Evolutionary conservation across 164 flowering plant species (phyloP).

Genomic region (Kingdonia uniflora): DNA sequence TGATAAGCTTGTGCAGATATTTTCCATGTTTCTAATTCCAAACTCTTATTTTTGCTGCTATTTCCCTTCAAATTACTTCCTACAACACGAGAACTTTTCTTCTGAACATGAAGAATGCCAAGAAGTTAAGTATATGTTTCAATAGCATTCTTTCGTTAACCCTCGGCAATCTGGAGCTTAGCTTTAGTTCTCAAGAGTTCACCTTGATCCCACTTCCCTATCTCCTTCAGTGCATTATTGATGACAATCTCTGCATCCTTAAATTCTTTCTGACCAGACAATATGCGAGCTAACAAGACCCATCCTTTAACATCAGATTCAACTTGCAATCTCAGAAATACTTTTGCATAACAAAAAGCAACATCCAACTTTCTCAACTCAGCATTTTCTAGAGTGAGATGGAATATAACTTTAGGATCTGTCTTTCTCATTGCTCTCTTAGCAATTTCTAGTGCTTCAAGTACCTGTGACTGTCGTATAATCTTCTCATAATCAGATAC

Average conservation of each 20-base stretch:
- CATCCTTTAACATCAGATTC: constrained; percentile 57
- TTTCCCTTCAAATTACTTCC: constrained; percentile 40
- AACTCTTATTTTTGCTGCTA: constrained; percentile 25
- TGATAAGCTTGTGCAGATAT: constrained; percentile 63
- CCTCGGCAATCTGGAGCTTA: constrained; percentile 73
- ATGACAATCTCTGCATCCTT: constrained; percentile 63
- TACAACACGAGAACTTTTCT: constrained; percentile 38
- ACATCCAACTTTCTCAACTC: constrained; percentile 77
- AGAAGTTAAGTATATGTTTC: constrained; percentile 78
- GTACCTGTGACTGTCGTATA: constrained; percentile 44
- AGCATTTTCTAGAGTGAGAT: constrained; percentile 70
- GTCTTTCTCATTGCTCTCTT: constrained; percentile 24
- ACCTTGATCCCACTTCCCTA: constrained; percentile 83
- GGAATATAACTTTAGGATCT: constrained; percentile 42
- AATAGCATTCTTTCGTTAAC: constrained; percentile 41
- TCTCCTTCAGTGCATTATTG: constrained; percentile 74
- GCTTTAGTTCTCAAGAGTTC: constrained; percentile 65
- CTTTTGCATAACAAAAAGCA: constrained; percentile 66
- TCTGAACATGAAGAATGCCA: constrained; percentile 66
- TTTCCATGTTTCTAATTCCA: constrained; percentile 80
- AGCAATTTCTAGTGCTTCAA: constrained; percentile 55
- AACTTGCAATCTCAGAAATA: constrained; percentile 49
- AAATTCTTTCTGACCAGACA: constrained; percentile 73
- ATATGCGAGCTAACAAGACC: constrained; percentile 61
- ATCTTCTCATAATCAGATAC: constrained; percentile 47